These are phyloP conservation scores for Talaromyces sp. DNA, from an alignment of 2,329 filamentous ascomycete genomes.

Conservation along the genomic window DNA sequence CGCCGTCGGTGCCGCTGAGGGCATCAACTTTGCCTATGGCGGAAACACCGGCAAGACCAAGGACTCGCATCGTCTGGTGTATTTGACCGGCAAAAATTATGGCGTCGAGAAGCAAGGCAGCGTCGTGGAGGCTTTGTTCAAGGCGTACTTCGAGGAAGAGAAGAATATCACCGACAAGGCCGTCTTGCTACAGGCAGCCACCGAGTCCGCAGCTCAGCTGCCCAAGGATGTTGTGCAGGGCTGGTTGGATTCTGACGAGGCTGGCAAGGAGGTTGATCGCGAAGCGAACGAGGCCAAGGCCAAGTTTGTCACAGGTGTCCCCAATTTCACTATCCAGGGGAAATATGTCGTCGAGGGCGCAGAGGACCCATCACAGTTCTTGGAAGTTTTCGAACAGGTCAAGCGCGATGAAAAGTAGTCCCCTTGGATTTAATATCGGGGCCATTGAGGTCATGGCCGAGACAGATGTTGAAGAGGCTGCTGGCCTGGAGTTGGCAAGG, in stretches of 20 bases:
- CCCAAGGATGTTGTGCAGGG: constrained; percentile 4
- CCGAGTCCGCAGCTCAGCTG: constrained; percentile 35
- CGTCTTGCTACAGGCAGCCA: constrained; percentile 50
- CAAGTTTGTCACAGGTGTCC: constrained; percentile 27
- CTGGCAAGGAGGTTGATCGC: constrained; percentile 50
- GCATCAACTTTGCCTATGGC: constrained; percentile 68
- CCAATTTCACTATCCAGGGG: constrained; percentile 68
- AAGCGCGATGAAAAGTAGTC: constrained; percentile 34
- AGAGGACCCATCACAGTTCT: constrained; percentile 55
- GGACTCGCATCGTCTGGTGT: constrained; percentile 72
- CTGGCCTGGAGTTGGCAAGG: neutral
- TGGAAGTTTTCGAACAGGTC: constrained; percentile 53
- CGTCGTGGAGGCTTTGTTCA: constrained; percentile 61
- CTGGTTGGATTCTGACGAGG: constrained; percentile 49
- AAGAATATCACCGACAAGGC: constrained; percentile 58
- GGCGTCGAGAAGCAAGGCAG: constrained; percentile 50
- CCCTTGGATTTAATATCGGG: neutral
- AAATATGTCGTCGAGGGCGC: constrained; percentile 65
- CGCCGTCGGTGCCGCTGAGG: constrained; percentile 57
- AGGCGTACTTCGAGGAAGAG: constrained; percentile 61
- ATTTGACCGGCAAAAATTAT: constrained; percentile 58
- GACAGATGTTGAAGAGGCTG: neutral
- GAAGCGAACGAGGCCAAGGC: constrained; percentile 52
- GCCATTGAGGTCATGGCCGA: neutral
- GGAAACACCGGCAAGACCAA: constrained; percentile 72